These are phyloP conservation scores for Intubia oerlemansii DNA, from an alignment of 2,329 filamentous ascomycete genomes.

Conservation along the genomic window DNA sequence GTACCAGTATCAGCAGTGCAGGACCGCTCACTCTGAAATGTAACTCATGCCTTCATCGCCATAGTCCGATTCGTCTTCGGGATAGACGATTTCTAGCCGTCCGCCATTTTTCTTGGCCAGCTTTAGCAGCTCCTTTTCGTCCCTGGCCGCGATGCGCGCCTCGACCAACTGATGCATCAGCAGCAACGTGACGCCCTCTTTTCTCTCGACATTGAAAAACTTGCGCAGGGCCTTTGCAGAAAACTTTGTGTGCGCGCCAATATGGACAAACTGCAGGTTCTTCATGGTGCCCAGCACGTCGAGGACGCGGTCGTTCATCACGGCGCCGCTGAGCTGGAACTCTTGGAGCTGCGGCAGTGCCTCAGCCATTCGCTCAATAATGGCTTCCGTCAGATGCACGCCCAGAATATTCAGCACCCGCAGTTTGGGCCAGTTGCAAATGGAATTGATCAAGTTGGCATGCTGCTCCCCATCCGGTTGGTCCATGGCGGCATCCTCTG, in stretches of 20 bases:
- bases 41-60: too few relatives aligned
- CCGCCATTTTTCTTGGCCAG: too few relatives aligned
- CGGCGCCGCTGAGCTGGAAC: slow-evolving; percentile 32
- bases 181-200: too few relatives aligned
- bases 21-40: too few relatives aligned
- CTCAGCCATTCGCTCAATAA: slow-evolving; percentile 24
- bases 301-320: slow-evolving; percentile 25
- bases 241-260: slow-evolving; percentile 33
- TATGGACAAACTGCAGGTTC: slow-evolving; percentile 27
- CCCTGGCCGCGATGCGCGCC: too few relatives aligned
- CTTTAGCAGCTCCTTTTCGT: too few relatives aligned
- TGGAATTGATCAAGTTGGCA: slow-evolving; percentile 14
- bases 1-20: too few relatives aligned
- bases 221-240: slow-evolving; percentile 24
- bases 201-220: slow-evolving; percentile 19
- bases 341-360: slow-evolving; percentile 28
- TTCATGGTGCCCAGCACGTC: slow-evolving; percentile 15
- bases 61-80: too few relatives aligned
- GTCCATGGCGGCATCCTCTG: too few relatives aligned
- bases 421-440: slow-evolving; percentile 29
- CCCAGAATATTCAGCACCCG: slow-evolving; percentile 28
- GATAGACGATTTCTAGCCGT: too few relatives aligned
- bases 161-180: too few relatives aligned
- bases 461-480: too few relatives aligned
- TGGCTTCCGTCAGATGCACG: slow-evolving; percentile 24